Base-by-base conservation (phyloP, 371 early-diverging fungal species). In the Apophysomyces elegans region DNA sequence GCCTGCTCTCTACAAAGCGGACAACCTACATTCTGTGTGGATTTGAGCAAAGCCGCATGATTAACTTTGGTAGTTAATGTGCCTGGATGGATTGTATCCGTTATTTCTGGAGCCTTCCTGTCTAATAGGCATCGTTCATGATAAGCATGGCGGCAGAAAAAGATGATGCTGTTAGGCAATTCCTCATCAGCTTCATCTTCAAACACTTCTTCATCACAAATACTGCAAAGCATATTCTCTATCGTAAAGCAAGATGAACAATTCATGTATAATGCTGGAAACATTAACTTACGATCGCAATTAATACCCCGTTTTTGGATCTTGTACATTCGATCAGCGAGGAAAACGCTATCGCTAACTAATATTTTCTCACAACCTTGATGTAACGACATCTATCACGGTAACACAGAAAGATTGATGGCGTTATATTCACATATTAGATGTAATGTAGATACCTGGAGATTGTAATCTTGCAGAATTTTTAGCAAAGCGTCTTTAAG, bases 291-390 rank as follows among this genome's bases (percentile, higher is more conserved):
- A 81, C 84, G 76, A 46, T 75, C 70, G 62, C 84, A 84, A 13
- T 83, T 75, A 39, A 91, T 82, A 32, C 88, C 93, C 43, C 88
- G 87, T 46, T 89, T 86, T 71, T 93, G 95, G 26, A 86, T 79
- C 32, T 79, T 76, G 44, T 90, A 88, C 72, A 95, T 84, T 16
- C 87, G 88, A 57, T 91, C 88, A 5, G 93, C 87, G 58, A 95
- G 79, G 43, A 88, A 86, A 32, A 91, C 88, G 57, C 93, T 92
- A 71, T 97, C 96, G 60, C 87, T 88, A 9, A 91, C 87, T 41
- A 96, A 72, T 54, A 97, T 94, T 61, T 90, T 90, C 65, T 91
- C 87, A 73, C 95, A 96, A 0, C 95, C 96, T 71, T 93, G 88
- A 38, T 93, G 88, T 43, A 97, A 77, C 4, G 90, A 90, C 85